Base-by-base conservation (phyloP, 805 yeast species). In the Starmerella riodocensis region DNA sequence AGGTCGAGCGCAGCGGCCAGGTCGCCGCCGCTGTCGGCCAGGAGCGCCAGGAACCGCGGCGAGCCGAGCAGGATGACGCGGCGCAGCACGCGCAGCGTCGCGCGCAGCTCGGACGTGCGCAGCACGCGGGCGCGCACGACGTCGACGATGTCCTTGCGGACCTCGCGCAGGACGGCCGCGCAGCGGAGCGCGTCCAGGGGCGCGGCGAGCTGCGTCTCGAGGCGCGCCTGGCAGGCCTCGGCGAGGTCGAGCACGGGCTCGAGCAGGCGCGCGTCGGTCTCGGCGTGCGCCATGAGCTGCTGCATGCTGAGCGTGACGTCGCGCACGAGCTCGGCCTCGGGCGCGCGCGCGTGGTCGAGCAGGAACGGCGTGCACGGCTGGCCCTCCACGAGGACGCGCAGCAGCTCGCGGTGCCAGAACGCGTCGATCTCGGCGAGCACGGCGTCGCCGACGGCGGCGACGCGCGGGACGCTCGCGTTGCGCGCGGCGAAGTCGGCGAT, bases 1-100 rank as follows among this genome's bases (percentile, higher is more conserved):
- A 7, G 6, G 7, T 13, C 16, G 22, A 36, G 33, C 13, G 21
- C 20, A 22, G 12, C 25, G 5, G 16, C 16, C 4, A 33, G 16
- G 27, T 33, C 22, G 8, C 40, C 34, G 17, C 25, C 13, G 29
- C 26, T 22, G n/a, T 27, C 40, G 14, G 16, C 25, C 24, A 37
- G 41, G 11, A 22, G 30, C 24, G 29, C 18, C 17, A 32, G 29
- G 30, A 45, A 45, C n/a, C 13, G 13, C 3, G 40, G 13, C 7
- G 48, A 43, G 3, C 51, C 50, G 19, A 42, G 39, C 13, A 48
- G 36, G 2, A 43, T 37, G 11, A 46, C 29, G 6, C 32, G 27
- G 2, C 48, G 33, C 18, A 48, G 21, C 12, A 39, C 20, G 2
- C 6, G 12, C 4, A 43, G 29, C 24, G 43, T 17, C 6, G 32